Evolutionary conservation across 2,329 filamentous ascomycete species (phyloP), one percentile per base, ranked within the genome.

Genomic region (Cercospora sp.): DNA sequence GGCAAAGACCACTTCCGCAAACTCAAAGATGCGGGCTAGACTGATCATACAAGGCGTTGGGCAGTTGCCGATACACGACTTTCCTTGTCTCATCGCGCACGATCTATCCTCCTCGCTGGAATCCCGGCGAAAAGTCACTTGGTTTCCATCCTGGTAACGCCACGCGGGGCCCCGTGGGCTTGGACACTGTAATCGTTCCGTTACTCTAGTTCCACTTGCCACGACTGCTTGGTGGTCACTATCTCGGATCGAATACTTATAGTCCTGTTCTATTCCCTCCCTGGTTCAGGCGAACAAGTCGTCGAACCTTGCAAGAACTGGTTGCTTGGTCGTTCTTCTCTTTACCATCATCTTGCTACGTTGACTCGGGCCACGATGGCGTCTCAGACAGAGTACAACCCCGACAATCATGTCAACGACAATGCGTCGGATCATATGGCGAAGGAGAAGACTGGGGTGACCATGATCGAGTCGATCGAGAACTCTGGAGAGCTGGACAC

Each of bases 391-490:
- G 33, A 26, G 1, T 30, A 23, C 57, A 59, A 23, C 30, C 20
- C 16, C 30, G 9, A 33, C n/a, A 12, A 18, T 31, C 33, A 59
- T 13, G 57, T 33, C 57, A 31, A 59, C 13, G 30, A 59, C 57
- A 20, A 59, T 33, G 57, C 57, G 9, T 59, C 57, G 12, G 57
- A 59, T 6, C 23, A 59, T 5, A 28, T 9, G 18, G 26, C 12
- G n/a, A 59, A 33, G 30, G 57, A 59, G 33, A 59, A 59, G 57
- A 13, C 57, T 7, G 57, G 57, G 3, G 28, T 33, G n/a, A 31
- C 57, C 23, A 59, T 59, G 57, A 59, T 59, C n/a, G 57, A 59
- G 18, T 59, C 57, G 30, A 59, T 59, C n/a, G 57, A 59, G n/a
- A 9, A 59, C 30, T 30, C 57, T 20, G 33, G 28, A 33, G n/a